Evolutionary conservation across 1,284 basidiomycete genomes (phyloP).

Genomic region (Agroathelia rolfsii): DNA sequence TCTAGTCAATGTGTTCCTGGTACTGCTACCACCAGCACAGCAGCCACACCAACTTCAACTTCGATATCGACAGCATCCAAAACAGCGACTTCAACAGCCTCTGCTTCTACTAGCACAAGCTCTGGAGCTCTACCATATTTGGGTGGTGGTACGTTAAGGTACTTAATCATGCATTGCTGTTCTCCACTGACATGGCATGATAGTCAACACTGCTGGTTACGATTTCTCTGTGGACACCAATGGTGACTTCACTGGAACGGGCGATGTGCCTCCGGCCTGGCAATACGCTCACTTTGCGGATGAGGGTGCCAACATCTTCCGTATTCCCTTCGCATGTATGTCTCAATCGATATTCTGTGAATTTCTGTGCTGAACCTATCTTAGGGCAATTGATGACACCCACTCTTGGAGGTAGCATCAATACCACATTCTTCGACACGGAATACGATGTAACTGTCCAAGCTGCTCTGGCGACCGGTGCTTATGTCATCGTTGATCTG

Average conservation of each 20-base stretch:
- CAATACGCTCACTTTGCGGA: conserved; percentile 13
- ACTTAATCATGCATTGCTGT: too few relatives aligned
- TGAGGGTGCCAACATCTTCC: conserved; percentile 14
- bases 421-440: conserved; percentile 16
- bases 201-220: conserved; percentile 31
- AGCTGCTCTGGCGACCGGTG: conserved; percentile 16
- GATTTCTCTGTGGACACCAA: conserved; percentile 21
- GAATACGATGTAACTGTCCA: conserved; percentile 18
- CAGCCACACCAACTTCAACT: too few relatives aligned
- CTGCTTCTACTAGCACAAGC: conserved; percentile 12
- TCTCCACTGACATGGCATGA: too few relatives aligned
- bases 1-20: conserved; percentile 25
- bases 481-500: conserved; percentile 11
- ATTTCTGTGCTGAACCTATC: too few relatives aligned
- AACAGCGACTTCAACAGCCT: conserved; percentile 10
- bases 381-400: conserved; percentile 25
- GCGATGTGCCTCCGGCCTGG: conserved; percentile 9
- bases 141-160: too few relatives aligned
- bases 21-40: too few relatives aligned
- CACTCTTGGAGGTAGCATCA: conserved; percentile 19
- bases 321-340: conserved; percentile 18
- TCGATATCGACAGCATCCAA: conserved; percentile 11
- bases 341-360: too few relatives aligned
- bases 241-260: conserved; percentile 15
- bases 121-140: conserved; percentile 10